These are phyloP conservation scores for Cucumis cinereus DNA, from an alignment of 306 rosid genomes.

Conservation along the genomic window DNA sequence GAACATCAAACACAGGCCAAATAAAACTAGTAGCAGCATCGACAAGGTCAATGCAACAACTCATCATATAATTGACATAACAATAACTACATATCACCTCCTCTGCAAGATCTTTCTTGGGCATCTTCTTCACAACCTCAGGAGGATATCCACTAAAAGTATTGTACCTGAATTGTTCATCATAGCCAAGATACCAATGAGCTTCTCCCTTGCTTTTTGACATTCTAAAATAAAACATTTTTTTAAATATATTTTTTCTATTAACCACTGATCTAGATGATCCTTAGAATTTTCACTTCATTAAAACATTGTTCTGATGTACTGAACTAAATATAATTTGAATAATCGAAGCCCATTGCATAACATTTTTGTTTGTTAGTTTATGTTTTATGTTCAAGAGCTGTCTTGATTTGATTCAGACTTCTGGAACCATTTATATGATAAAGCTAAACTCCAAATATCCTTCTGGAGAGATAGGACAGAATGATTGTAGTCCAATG, in stretches of 20 bases:
- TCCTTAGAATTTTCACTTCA: background rate
- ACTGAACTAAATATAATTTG: background rate
- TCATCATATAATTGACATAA: background rate
- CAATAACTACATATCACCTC: slow-evolving; percentile 49
- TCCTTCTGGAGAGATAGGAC: background rate
- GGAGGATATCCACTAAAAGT: slow-evolving; percentile 96
- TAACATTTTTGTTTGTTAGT: background rate
- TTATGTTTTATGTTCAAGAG: background rate
- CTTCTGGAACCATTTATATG: background rate
- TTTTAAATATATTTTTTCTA: background rate
- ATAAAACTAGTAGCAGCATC: background rate
- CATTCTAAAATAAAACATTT: background rate
- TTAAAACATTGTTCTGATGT: background rate
- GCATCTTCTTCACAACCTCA: slow-evolving; percentile 97
- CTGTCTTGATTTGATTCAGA: background rate
- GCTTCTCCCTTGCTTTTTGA: background rate
- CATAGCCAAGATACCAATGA: background rate
- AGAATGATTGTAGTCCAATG: background rate
- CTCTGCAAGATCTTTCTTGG: slow-evolving; percentile 95
- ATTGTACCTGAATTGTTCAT: slow-evolving; percentile 54
- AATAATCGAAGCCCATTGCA: background rate
- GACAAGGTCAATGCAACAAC: background rate
- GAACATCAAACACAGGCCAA: slow-evolving; percentile 9
- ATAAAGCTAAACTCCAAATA: background rate
- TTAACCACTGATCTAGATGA: background rate